phyloP scores from a whole-genome alignment of 148 eudicot genomes.

The Silene latifolia region DNA sequence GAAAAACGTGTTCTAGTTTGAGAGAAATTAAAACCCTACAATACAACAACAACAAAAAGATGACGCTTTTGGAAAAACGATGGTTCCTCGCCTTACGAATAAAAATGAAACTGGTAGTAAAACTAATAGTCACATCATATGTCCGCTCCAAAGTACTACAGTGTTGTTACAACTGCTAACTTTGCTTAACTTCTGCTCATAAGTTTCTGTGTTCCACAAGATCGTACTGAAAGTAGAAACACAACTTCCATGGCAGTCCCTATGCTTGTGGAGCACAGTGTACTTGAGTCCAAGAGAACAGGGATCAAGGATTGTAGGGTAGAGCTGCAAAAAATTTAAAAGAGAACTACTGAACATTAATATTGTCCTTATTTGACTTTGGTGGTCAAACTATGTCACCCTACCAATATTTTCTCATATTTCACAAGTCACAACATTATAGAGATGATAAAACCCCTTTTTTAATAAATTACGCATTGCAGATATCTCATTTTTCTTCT shows the following conservation, averaged over 20 bases:
- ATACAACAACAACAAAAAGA: not conserved
- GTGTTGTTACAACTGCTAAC: not conserved
- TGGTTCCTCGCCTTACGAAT: too few species aligned
- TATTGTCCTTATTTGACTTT: not conserved
- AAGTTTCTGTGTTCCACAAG: not conserved
- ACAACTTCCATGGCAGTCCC: not conserved
- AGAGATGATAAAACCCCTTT: too few species aligned
- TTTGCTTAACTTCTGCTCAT: not conserved
- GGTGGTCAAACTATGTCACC: too few species aligned
- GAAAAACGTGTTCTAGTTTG: not conserved
- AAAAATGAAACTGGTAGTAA: too few species aligned
- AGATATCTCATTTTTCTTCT: too few species aligned
- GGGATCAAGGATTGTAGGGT: not conserved
- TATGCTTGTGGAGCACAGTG: not conserved
- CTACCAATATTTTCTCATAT: too few species aligned
- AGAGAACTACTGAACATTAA: not conserved
- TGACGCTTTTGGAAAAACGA: too few species aligned
- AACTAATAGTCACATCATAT: not conserved
- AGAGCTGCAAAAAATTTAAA: not conserved
- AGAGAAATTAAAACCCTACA: not conserved
- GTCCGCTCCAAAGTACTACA: not conserved
- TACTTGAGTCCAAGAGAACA: not conserved
- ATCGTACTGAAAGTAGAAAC: not conserved
- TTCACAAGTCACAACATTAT: too few species aligned
- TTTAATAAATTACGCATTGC: too few species aligned